Conservation (phyloP, 306 rosid species). For the Begonia loranthoides region DNA sequence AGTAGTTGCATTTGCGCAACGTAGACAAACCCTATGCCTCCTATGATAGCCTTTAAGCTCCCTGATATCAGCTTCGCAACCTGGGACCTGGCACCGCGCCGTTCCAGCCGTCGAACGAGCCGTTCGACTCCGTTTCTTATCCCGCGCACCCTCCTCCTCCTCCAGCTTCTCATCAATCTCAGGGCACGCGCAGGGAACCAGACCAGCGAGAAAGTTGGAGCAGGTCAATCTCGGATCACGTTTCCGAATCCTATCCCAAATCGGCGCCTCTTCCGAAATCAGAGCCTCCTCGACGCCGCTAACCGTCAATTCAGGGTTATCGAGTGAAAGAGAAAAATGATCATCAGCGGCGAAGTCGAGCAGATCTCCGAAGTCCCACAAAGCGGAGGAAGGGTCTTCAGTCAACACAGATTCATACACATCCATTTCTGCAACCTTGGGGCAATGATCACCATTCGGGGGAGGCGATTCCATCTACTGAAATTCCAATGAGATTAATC, state of each 20-base stretch:
- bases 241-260: conserved; percentile 37
- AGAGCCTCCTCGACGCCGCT: too few relatives aligned
- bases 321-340: conserved; percentile 16
- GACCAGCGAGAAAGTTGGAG: conserved; percentile 78
- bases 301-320: background rate
- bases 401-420: conserved; percentile 3
- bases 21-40: conserved; percentile 78
- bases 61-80: conserved; percentile 63
- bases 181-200: conserved; percentile 89
- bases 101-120: conserved; percentile 26
- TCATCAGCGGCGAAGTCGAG: conserved; percentile 36
- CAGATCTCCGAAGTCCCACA: conserved; percentile 55
- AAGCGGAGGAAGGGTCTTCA: conserved; percentile 17
- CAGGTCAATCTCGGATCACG: conserved; percentile 85
- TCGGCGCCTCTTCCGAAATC: background rate
- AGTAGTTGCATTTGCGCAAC: conserved; percentile 58
- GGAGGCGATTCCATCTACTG: conserved; percentile 3
- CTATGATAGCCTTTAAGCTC: conserved; percentile 88
- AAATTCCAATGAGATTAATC: background rate
- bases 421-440: conserved; percentile 22
- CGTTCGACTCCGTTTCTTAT: conserved; percentile 49
- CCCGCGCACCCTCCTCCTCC: conserved; percentile 42
- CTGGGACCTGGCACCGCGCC: conserved; percentile 75
- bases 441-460: background rate
- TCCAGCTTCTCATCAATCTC: conserved; percentile 64